Evolutionary conservation across 2,329 filamentous ascomycete genomes (phyloP).

Genomic region (Cladophialophora bantiana): DNA sequence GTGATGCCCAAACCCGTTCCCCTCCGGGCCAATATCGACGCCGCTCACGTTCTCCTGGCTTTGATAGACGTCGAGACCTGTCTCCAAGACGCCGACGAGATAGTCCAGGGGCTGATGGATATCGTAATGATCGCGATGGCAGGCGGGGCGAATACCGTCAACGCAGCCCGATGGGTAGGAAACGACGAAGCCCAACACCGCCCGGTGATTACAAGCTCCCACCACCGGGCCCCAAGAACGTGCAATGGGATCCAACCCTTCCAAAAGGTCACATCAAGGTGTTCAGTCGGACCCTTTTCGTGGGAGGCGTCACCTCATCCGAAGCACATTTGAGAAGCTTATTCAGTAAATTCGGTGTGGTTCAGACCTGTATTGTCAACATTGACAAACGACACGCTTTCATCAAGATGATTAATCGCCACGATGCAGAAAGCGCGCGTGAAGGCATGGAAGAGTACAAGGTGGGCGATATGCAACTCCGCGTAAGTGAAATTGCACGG

Average conservation of each 20-base stretch:
- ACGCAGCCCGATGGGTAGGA: slow-evolving; percentile 74
- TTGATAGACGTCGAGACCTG: slow-evolving; percentile 71
- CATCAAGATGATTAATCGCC: slow-evolving; percentile 94
- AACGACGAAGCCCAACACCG: slow-evolving; percentile 70
- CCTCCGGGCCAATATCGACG: slow-evolving; percentile 69
- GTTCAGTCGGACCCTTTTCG: slow-evolving; percentile 91
- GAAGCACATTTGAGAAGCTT: slow-evolving; percentile 82
- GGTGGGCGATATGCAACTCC: slow-evolving; percentile 73
- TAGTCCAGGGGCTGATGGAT: slow-evolving; percentile 73
- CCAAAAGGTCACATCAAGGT: slow-evolving; percentile 85
- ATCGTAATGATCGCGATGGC: slow-evolving; percentile 61
- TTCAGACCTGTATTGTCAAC: slow-evolving; percentile 98
- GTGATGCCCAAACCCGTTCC: slow-evolving; percentile 66
- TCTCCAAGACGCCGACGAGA: slow-evolving; percentile 68
- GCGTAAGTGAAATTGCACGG: slow-evolving; percentile 59
- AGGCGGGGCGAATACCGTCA: slow-evolving; percentile 77
- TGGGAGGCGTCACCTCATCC: slow-evolving; percentile 88
- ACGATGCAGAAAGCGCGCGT: slow-evolving; percentile 83
- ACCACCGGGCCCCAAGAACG: slow-evolving; percentile 70
- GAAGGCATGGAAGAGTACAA: slow-evolving; percentile 83
- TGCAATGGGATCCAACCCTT: slow-evolving; percentile 78
- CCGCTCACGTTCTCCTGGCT: slow-evolving; percentile 80
- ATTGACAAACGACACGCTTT: slow-evolving; percentile 98
- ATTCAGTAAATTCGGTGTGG: slow-evolving; percentile 81
- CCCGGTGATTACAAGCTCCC: slow-evolving; percentile 52